Evolutionary conservation across 2,329 filamentous ascomycete genomes (phyloP), one percentile per base, ranked within the genome.

Genomic region (Fusarium setosum): DNA sequence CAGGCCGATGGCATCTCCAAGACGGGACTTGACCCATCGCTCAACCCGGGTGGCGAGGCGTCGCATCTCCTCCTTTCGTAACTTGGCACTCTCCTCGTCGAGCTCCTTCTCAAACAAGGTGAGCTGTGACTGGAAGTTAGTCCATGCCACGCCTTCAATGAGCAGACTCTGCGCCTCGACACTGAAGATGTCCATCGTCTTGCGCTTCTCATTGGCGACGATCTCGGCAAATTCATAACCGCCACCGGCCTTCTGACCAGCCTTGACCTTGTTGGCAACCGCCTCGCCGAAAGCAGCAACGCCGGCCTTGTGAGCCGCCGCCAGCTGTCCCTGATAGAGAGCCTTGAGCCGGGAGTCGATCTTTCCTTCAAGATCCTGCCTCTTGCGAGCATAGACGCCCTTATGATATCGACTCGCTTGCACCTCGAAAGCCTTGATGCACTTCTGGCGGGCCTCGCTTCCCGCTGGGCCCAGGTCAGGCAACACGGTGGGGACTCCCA

Each of bases 321-420:
- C 87, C 37, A 99, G 84, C 75, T 99, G 96, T n/a, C 92, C 92
- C 50, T 92, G 88, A 79, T 96, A 97, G 11, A 99, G 84, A 2
- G 90, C 83, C 82, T 97, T 98, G 51, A 99, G 85, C 31, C 96
- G 88, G n/a, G 88, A 84, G 74, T 98, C 96, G 35, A 97, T 86
- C 79, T 97, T 97, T 72, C 82, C 83, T 75, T 96, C 92, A 8
- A 99, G 85, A 75, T 99, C 96, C 3, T 88, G 84, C 65, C 89
- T 88, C 81, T 99, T 99, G 58, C 92, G 88, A 67, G 88, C 85
- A 77, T 96, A 99, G 15, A 99, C 96, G 17, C 91, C 94, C 81
- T 98, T 98, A 83, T 98, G 96, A 76, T 99, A 99, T 65, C 96
- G 87, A 75, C 94, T 94, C 2, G 96, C 96, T 75, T 97, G 93